phyloP scores from a whole-genome alignment of 352 stramenopile species.

The Phytopythium delawarense region DNA sequence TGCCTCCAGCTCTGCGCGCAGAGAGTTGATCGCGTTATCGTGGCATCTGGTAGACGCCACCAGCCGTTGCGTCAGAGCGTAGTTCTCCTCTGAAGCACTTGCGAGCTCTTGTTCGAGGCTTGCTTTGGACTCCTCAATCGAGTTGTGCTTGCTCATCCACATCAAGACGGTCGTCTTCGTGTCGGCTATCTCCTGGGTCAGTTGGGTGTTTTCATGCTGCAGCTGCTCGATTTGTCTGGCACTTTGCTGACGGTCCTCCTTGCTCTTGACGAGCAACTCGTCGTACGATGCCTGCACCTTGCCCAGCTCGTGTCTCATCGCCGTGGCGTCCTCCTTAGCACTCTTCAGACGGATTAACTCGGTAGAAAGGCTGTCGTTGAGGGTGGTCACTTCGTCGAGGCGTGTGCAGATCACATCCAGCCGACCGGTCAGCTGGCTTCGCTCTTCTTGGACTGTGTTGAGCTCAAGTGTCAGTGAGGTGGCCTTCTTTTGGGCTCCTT shows the following conservation, averaged over 20 bases:
- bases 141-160: conserved; percentile 71
- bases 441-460: neutral
- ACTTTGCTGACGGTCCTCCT: conserved; percentile 12
- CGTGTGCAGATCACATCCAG: neutral
- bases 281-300: neutral
- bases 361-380: neutral
- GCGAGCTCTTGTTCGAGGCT: conserved; percentile 26
- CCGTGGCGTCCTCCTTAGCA: neutral
- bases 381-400: neutral
- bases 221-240: neutral
- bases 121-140: conserved; percentile 23
- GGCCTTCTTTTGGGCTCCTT: conserved; percentile 7
- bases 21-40: neutral
- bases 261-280: neutral
- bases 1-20: neutral
- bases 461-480: neutral
- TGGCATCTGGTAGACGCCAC: conserved; percentile 5
- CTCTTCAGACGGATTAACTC: neutral
- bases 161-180: conserved; percentile 56
- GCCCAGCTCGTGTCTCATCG: neutral
- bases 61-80: conserved; percentile 20
- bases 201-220: neutral
- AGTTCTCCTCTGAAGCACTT: conserved; percentile 27
- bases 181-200: conserved; percentile 40
- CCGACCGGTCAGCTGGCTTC: neutral